Conservation (phyloP, 176 grass and related monocot genomes). For the Eragrostis curvula region DNA sequence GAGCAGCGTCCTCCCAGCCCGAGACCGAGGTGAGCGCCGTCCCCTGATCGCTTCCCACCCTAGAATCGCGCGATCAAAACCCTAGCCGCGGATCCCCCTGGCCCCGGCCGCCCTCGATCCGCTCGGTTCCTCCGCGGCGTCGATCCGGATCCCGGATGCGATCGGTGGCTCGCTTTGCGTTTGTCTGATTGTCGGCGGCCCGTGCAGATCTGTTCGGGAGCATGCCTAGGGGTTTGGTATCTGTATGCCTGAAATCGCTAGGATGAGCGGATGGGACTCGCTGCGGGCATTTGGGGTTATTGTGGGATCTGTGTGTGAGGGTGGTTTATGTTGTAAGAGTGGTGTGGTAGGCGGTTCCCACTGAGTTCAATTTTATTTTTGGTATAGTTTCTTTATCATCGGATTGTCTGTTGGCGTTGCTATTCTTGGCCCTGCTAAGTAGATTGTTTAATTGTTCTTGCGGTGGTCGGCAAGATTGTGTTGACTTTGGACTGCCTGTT, state of each 20-base stretch:
- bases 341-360: no score
- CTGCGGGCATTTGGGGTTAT: background rate
- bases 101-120: background rate
- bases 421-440: background rate
- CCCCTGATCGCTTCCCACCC: background rate
- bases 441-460: conserved; percentile 9
- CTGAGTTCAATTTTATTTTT: background rate
- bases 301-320: conserved; percentile 1
- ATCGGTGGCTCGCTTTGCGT: background rate
- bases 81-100: conserved; percentile 12
- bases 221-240: background rate
- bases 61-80: background rate
- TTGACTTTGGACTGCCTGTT: background rate
- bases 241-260: background rate
- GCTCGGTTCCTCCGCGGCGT: background rate
- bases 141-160: background rate
- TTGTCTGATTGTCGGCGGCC: background rate
- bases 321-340: background rate
- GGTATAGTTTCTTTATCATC: background rate
- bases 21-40: conserved; percentile 6
- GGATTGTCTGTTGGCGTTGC: background rate
- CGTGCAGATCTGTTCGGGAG: background rate
- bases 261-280: background rate
- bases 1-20: conserved; percentile 1
- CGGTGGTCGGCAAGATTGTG: background rate